Percentiles rank a stretch among this genome's conserved stretches.
phyloP scores from a whole-genome alignment of 345 rosid genomes.

The Arabidopsis thaliana region DNA sequence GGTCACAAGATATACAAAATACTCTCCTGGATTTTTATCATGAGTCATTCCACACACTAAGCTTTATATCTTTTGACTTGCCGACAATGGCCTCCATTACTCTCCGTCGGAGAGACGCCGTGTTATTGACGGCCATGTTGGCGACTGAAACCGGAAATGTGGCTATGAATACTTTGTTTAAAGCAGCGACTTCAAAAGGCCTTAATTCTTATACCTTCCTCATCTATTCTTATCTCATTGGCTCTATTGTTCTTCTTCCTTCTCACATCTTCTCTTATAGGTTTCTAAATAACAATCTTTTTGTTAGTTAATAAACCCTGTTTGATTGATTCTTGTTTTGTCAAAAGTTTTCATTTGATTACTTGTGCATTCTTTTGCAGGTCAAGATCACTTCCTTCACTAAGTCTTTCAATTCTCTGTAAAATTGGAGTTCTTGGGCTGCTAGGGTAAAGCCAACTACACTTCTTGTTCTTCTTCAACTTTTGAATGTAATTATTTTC shows the following conservation, averaged over 20 bases:
- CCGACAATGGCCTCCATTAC: constrained; percentile 40
- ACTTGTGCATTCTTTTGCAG: constrained; percentile 27
- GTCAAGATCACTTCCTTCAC: constrained; percentile 42
- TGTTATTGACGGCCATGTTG: constrained; percentile 63
- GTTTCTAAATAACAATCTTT: constrained; percentile 34
- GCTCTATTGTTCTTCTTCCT: constrained; percentile 75
- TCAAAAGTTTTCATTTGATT: not conserved
- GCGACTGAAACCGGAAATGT: constrained; percentile 58
- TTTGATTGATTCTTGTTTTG: no score
- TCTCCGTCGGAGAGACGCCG: constrained; percentile 48
- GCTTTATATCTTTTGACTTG: not conserved
- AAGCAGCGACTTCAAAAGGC: constrained; percentile 71
- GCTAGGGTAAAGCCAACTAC: constrained; percentile 45
- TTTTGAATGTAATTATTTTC: not conserved
- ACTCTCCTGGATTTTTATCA: not conserved
- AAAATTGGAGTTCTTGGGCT: constrained; percentile 50
- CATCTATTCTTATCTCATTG: constrained; percentile 63
- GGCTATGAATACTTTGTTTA: constrained; percentile 67
- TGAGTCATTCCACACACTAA: not conserved
- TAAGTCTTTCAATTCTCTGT: constrained; percentile 38
- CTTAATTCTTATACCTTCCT: constrained; percentile 67
- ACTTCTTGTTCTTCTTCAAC: constrained; percentile 40
- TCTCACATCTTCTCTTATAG: constrained; percentile 66
- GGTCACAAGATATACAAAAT: not conserved
- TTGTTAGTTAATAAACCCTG: no score